These are phyloP conservation scores for Patellaria atrata DNA, from an alignment of 495 filamentous ascomycete genomes.

Conservation along the genomic window DNA sequence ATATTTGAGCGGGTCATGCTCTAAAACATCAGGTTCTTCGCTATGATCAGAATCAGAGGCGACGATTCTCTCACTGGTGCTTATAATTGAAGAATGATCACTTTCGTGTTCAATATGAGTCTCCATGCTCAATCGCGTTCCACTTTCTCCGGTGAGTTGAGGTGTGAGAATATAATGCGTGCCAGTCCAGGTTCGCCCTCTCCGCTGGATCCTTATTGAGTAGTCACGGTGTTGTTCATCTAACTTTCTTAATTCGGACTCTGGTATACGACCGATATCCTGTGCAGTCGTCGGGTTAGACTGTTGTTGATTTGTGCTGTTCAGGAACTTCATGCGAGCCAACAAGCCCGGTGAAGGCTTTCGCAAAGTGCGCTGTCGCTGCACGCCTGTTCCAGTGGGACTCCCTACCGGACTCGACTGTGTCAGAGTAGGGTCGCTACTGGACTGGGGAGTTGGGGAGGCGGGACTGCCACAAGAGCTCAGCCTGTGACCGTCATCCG, in stretches of 20 bases:
- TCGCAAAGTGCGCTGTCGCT: slow-evolving; percentile 22
- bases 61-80: slow-evolving; percentile 23
- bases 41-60: slow-evolving; percentile 28
- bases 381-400: too few relatives aligned
- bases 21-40: slow-evolving; percentile 24
- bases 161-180: slow-evolving; percentile 20
- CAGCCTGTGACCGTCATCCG: too few relatives aligned
- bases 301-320: slow-evolving; percentile 36
- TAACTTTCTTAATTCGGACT: slow-evolving; percentile 48
- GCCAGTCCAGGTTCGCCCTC: slow-evolving; percentile 19
- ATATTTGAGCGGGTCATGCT: slow-evolving; percentile 51
- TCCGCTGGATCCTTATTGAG: slow-evolving; percentile 16
- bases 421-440: too few relatives aligned
- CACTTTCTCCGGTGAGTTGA: slow-evolving; percentile 29
- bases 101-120: slow-evolving; percentile 22
- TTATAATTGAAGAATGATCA: slow-evolving; percentile 26
- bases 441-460: too few relatives aligned
- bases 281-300: slow-evolving; percentile 24
- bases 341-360: slow-evolving; percentile 60
- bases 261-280: slow-evolving; percentile 57
- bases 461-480: too few relatives aligned
- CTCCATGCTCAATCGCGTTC: slow-evolving; percentile 17
- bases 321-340: slow-evolving; percentile 60
- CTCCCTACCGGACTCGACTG: slow-evolving; percentile 3
- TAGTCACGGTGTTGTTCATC: slow-evolving; percentile 21